Conservation (phyloP, 768 basidiomycete species). For the Rhodosporidiobolus sp. region DNA sequence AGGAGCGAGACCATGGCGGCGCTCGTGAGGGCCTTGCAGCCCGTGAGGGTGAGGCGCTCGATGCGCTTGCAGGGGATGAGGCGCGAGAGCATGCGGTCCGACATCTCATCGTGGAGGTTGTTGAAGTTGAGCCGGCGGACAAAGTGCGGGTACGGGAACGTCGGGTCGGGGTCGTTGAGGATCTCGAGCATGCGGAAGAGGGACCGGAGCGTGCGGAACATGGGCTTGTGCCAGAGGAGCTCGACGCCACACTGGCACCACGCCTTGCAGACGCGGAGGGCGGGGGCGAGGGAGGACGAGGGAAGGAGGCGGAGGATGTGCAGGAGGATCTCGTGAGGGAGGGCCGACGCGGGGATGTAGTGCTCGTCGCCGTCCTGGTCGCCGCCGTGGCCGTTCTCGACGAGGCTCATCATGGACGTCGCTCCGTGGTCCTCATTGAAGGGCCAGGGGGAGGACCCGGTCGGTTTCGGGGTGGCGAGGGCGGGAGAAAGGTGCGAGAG, state of each 20-base stretch:
- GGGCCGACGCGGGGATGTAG: conserved; percentile 42
- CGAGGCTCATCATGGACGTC: background rate
- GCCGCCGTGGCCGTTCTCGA: background rate
- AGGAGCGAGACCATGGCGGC: conserved; percentile 71
- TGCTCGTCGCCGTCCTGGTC: background rate
- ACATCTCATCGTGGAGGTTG: conserved; percentile 64
- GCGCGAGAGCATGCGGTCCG: conserved; percentile 67
- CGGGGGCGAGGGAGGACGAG: conserved; percentile 67
- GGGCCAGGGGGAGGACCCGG: conserved; percentile 23
- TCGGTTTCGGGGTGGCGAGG: conserved; percentile 34
- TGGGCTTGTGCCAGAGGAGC: conserved; percentile 88
- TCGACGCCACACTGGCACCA: conserved; percentile 98
- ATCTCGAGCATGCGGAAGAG: conserved; percentile 75
- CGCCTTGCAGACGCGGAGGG: conserved; percentile 74
- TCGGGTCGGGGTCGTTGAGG: conserved; percentile 59
- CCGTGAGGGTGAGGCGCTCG: conserved; percentile 88
- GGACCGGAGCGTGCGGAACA: conserved; percentile 64
- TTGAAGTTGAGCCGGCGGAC: conserved; percentile 89
- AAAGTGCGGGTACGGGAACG: conserved; percentile 82
- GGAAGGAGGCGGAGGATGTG: conserved; percentile 79
- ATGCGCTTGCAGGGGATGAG: conserved; percentile 71
- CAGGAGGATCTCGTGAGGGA: conserved; percentile 89
- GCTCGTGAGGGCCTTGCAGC: conserved; percentile 77
- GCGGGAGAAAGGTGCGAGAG: conserved; percentile 15
- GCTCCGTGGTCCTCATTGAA: conserved; percentile 5